These are phyloP conservation scores for Bathelium albidoporum DNA, from an alignment of 495 filamentous ascomycete genomes.

Conservation along the genomic window DNA sequence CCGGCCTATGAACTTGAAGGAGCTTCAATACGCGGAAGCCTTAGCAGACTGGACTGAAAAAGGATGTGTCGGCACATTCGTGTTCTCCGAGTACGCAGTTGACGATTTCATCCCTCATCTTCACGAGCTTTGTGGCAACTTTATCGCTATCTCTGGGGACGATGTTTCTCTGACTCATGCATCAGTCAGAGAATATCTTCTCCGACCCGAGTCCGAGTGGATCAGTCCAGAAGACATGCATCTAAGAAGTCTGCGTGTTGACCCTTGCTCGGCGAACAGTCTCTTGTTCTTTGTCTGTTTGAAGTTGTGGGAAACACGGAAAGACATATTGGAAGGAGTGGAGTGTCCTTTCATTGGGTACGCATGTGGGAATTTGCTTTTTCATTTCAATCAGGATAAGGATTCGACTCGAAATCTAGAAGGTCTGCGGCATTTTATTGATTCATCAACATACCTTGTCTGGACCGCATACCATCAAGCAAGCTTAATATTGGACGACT, in stretches of 20 bases:
- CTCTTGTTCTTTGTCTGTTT: not conserved
- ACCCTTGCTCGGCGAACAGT: not conserved
- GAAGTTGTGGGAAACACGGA: not conserved
- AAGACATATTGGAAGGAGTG: not conserved
- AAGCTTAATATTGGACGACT: not conserved
- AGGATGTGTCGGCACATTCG: not conserved
- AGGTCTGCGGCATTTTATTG: not conserved
- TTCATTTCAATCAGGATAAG: not conserved
- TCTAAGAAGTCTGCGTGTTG: not conserved
- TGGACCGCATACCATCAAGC: not conserved
- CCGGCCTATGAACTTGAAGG: not conserved
- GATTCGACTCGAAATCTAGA: not conserved
- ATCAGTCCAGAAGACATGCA: not conserved
- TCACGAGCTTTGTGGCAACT: not conserved
- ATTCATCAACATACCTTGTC: not conserved
- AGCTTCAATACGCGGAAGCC: not conserved
- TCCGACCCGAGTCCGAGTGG: not conserved
- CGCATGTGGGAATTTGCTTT: not conserved
- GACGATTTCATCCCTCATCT: not conserved
- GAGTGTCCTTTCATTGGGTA: not conserved
- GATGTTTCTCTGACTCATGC: not conserved
- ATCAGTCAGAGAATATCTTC: not conserved
- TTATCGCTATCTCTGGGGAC: not conserved
- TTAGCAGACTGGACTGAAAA: not conserved
- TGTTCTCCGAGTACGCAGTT: not conserved